phyloP scores from a whole-genome alignment of 352 stramenopile genomes.

The Pythium chondricola region DNA sequence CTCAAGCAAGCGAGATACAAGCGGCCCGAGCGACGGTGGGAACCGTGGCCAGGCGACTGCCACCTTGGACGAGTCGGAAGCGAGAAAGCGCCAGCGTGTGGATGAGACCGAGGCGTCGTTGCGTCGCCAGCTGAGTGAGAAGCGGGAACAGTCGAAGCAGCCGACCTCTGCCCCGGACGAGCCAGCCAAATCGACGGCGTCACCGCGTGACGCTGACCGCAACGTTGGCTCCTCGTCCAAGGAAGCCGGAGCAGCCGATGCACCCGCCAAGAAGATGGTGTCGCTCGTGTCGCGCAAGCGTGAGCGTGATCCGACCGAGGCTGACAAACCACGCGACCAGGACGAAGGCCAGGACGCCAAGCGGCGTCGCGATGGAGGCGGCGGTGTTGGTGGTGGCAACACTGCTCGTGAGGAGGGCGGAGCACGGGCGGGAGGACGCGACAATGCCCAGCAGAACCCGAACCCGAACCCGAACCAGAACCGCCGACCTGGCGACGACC shows the following conservation, averaged over 20 bases:
- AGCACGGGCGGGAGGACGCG: slow-evolving; percentile 4
- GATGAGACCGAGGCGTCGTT: slow-evolving; percentile 62
- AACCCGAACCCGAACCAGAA: slow-evolving; percentile 26
- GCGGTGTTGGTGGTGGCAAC: slow-evolving; percentile 12
- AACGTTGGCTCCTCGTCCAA: slow-evolving; percentile 1
- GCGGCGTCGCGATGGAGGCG: slow-evolving; percentile 42
- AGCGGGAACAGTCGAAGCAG: slow-evolving; percentile 33
- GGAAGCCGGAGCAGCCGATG: slow-evolving; percentile 1
- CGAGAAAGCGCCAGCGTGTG: slow-evolving; percentile 43
- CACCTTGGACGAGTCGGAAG: slow-evolving; percentile 13
- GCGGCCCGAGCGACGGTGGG: background rate
- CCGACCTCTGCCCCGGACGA: background rate
- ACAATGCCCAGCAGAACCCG: slow-evolving; percentile 1
- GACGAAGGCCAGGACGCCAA: slow-evolving; percentile 28
- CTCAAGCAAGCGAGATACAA: slow-evolving; percentile 14
- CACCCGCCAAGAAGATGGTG: slow-evolving; percentile 54
- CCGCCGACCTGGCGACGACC: slow-evolving; percentile 9
- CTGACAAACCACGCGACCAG: slow-evolving; percentile 2
- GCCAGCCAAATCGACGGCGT: slow-evolving; percentile 1
- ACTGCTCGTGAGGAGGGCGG: slow-evolving; percentile 6
- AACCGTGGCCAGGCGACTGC: background rate
- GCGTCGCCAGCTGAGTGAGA: slow-evolving; percentile 65
- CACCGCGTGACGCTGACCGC: slow-evolving; percentile 5
- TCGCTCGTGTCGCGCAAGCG: slow-evolving; percentile 72
- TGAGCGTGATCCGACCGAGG: slow-evolving; percentile 35